Conservation (phyloP, 2,329 filamentous ascomycete genomes). For the Pseudogymnoascus sp. region DNA sequence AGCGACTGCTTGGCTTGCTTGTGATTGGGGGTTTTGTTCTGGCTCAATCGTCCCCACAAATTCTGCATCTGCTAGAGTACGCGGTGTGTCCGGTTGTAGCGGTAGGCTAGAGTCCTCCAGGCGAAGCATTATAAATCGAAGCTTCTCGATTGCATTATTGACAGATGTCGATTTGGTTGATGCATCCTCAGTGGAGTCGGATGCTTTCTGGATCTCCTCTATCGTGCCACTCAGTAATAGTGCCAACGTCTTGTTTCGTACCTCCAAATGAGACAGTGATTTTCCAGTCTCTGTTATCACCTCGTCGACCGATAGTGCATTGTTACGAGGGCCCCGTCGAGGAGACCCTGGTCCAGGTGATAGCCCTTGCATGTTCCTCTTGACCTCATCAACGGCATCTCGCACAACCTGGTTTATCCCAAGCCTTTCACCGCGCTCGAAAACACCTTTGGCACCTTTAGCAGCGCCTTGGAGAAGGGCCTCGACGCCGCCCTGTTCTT, state of each 20-base stretch:
- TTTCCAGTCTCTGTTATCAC: slow-evolving; percentile 24
- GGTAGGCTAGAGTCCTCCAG: slow-evolving; percentile 49
- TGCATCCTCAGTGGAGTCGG: slow-evolving; percentile 40
- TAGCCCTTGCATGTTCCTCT: slow-evolving; percentile 62
- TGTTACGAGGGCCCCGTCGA: slow-evolving; percentile 17
- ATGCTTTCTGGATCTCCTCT: slow-evolving; percentile 51
- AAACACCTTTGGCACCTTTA: slow-evolving; percentile 64
- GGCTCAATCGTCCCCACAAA: not conserved
- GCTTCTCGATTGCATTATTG: slow-evolving; percentile 51
- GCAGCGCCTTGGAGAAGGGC: slow-evolving; percentile 67
- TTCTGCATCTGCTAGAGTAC: slow-evolving; percentile 1
- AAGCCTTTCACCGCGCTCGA: slow-evolving; percentile 65
- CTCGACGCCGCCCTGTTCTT: slow-evolving; percentile 52
- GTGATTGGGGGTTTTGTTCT: not conserved
- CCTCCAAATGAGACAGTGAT: slow-evolving; percentile 47
- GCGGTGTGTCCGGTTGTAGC: slow-evolving; percentile 29
- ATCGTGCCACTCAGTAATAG: slow-evolving; percentile 61
- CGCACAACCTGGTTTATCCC: slow-evolving; percentile 73
- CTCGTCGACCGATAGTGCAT: slow-evolving; percentile 27
- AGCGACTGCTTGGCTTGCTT: not conserved
- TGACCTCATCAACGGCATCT: slow-evolving; percentile 73
- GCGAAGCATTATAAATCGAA: slow-evolving; percentile 57
- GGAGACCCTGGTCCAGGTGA: slow-evolving; percentile 28
- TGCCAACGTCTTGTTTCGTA: slow-evolving; percentile 58
- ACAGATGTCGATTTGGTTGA: slow-evolving; percentile 38